Conservation (phyloP, 257 asterid genomes). For the Leonotis leonurus region DNA sequence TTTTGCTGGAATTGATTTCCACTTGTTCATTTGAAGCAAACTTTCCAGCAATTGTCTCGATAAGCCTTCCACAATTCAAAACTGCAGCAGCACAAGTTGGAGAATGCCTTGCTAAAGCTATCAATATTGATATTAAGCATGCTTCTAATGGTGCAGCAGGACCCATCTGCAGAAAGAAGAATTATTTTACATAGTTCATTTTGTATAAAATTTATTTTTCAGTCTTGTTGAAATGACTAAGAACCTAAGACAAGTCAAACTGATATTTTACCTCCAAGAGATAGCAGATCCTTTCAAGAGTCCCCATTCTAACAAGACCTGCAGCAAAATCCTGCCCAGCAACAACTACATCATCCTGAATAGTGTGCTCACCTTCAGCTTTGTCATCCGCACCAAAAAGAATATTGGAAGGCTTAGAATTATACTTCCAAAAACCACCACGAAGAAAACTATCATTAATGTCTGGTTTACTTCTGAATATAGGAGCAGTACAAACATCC, state of each 20-base stretch:
- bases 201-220: neutral
- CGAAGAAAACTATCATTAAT: constrained; percentile 67
- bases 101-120: constrained; percentile 89
- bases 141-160: constrained; percentile 71
- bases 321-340: constrained; percentile 93
- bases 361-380: constrained; percentile 61
- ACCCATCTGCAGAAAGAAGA: constrained; percentile 46
- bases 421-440: constrained; percentile 99
- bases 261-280: constrained; percentile 70
- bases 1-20: constrained; percentile 56
- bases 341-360: constrained; percentile 75
- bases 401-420: constrained; percentile 69
- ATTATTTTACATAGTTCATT: constrained; percentile 4
- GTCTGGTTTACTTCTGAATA: constrained; percentile 83
- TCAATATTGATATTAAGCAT: constrained; percentile 62
- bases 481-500: constrained; percentile 75
- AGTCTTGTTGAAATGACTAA: neutral
- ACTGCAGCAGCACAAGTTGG: constrained; percentile 79
- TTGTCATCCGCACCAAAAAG: constrained; percentile 29
- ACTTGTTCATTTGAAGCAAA: constrained; percentile 46
- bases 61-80: constrained; percentile 58
- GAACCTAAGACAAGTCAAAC: constrained; percentile 11
- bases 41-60: constrained; percentile 63
- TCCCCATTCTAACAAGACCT: constrained; percentile 94
- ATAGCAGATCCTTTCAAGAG: constrained; percentile 64